Conservation (phyloP, 2,329 filamentous ascomycete species). For the Diaporthe batatas region DNA sequence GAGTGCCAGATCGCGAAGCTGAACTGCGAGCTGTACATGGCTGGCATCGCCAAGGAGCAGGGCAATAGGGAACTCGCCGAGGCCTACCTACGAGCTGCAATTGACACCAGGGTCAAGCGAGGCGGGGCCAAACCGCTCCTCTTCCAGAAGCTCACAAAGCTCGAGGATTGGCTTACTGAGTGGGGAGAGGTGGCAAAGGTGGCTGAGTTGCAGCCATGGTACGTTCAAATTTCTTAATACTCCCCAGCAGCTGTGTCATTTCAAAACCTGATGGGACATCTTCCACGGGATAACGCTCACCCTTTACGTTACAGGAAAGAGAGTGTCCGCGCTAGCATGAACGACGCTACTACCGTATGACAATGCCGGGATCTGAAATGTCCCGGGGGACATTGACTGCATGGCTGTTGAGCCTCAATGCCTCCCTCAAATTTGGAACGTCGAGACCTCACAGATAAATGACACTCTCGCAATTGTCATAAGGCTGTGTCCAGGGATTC, state of each 20-base stretch:
- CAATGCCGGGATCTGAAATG: not conserved
- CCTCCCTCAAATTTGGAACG: slow-evolving; percentile 42
- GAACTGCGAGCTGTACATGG: slow-evolving; percentile 34
- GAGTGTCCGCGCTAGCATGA: slow-evolving; percentile 17
- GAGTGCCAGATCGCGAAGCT: not conserved
- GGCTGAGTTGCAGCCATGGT: slow-evolving; percentile 26
- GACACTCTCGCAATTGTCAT: too few relatives aligned
- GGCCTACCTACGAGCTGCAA: slow-evolving; percentile 24
- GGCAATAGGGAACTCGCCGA: slow-evolving; percentile 21
- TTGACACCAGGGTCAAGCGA: slow-evolving; percentile 17
- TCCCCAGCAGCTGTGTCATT: not conserved
- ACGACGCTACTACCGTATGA: not conserved
- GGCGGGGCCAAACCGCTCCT: not conserved
- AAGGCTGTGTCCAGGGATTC: too few relatives aligned
- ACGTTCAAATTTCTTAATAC: not conserved
- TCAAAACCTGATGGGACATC: not conserved
- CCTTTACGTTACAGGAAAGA: not conserved
- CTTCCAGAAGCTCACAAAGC: slow-evolving; percentile 17
- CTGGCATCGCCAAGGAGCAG: slow-evolving; percentile 32
- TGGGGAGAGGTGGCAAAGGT: slow-evolving; percentile 37
- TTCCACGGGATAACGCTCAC: not conserved
- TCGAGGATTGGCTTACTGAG: slow-evolving; percentile 32
- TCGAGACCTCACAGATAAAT: slow-evolving; percentile 44
- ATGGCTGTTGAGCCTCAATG: slow-evolving; percentile 46
- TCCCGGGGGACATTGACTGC: not conserved